Base-by-base conservation (phyloP, 2,329 filamentous ascomycete species). In the Zymoseptoria pseudotritici region DNA sequence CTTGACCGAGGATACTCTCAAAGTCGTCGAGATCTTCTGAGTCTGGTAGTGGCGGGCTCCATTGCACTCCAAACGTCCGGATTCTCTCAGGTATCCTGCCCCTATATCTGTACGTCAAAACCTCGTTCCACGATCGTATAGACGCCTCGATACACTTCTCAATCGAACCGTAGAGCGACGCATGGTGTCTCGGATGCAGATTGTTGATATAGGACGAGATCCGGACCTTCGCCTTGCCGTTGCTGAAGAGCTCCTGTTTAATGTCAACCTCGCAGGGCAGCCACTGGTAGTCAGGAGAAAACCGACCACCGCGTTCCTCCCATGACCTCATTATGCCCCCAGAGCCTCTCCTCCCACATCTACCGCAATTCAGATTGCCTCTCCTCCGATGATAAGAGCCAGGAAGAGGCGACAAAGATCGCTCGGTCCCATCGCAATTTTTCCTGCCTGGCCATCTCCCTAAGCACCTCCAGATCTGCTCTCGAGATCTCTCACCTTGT, bases 141-240 rank as follows among this genome's bases (percentile, higher is more conserved):
- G 53, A 21, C n/a, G 21, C 2, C 9, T 54, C 51, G n/a, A 63
- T 54, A n/a, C 63, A 17, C 11, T 60, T 57, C 54, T 65, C 61
- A 22, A 63, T 60, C 26, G 56, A 31, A 20, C 36, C 10, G 29
- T 63, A 62, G 5, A 58, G 50, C 22, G 42, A 46, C 1, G 24
- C 9, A 20, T 62, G 4, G 21, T n/a, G 20, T n/a, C 50, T 22
- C 22, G 58, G 56, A 52, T 59, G 54, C 26, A 61, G 53, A 26
- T 54, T 52, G 52, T 63, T 65, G 59, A 63, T 57, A 29, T 65
- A 63, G 19, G 61, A 65, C 20, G 49, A 53, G 3, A 63, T 58
- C 17, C 31, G n/a, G 42, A 65, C 51, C 11, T 60, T 24, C 21
- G 21, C 2, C 21, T 22, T 22, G 21, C 21, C 21, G 21, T 22